Percentiles rank a stretch among this genome's conserved stretches.
phyloP scores from a whole-genome alignment of 257 asterid species.

The Salvia splendens region DNA sequence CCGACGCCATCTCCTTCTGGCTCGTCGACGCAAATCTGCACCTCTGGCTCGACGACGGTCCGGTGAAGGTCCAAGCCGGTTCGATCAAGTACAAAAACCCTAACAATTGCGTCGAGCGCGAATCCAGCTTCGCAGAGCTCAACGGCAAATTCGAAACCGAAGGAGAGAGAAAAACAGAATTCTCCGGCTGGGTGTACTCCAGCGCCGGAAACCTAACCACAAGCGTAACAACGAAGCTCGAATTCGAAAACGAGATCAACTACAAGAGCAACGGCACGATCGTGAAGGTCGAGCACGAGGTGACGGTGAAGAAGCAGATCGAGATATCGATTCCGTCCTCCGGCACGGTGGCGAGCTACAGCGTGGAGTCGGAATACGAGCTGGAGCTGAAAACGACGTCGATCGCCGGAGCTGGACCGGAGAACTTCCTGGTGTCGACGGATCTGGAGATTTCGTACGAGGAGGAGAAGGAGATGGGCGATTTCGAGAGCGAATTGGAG shows the following conservation, averaged over 20 bases:
- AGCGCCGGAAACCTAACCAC: constrained; percentile 72
- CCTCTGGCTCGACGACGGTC: constrained; percentile 65
- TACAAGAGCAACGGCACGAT: constrained; percentile 46
- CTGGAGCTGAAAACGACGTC: constrained; percentile 41
- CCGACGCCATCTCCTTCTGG: constrained; percentile 70
- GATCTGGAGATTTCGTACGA: constrained; percentile 45
- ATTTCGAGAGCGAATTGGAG: constrained; percentile 31
- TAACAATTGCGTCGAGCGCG: constrained; percentile 35
- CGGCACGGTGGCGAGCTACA: constrained; percentile 11
- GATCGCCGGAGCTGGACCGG: constrained; percentile 38
- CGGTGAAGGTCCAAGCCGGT: constrained; percentile 52
- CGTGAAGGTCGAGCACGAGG: constrained; percentile 56
- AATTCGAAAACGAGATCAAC: constrained; percentile 53
- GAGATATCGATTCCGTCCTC: constrained; percentile 37
- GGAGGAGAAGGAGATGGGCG: constrained; percentile 44
- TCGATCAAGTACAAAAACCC: constrained; percentile 43
- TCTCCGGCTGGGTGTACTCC: constrained; percentile 78
- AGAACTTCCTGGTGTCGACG: constrained; percentile 40
- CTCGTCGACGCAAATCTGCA: constrained; percentile 79
- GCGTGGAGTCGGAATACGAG: constrained; percentile 47
- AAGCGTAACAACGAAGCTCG: constrained; percentile 34
- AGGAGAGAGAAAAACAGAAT: constrained; percentile 47
- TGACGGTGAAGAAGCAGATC: constrained; percentile 40
- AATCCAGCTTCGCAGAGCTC: constrained; percentile 39
- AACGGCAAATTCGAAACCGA: constrained; percentile 61